A percentile compares a stretch with the other conserved stretches of the same genome.
These are phyloP conservation scores for Rosa chinensis DNA, from an alignment of 306 rosid species.

Conservation along the genomic window DNA sequence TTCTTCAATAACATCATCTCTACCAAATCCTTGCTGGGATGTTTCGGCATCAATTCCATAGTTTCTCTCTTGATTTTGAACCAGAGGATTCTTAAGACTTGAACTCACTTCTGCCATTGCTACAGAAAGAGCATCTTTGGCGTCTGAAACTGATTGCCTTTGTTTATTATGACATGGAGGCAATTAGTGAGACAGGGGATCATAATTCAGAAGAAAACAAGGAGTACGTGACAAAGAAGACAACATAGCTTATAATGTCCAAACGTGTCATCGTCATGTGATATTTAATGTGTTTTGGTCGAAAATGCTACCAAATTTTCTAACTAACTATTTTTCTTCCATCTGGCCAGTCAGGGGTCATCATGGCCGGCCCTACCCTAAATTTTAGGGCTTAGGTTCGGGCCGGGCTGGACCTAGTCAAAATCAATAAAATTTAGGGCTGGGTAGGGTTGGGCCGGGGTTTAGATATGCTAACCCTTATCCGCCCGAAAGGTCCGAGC, in stretches of 20 bases:
- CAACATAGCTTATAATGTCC: not conserved
- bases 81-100: not conserved
- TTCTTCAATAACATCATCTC: constrained; percentile 36
- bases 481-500: too few species aligned
- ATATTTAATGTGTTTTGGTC: not conserved
- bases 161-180: not conserved
- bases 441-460: too few species aligned
- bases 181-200: not conserved
- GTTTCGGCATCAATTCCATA: not conserved
- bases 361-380: too few species aligned
- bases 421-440: too few species aligned
- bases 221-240: not conserved
- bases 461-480: too few species aligned
- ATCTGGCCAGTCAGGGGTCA: not conserved
- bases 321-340: not conserved
- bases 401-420: too few species aligned
- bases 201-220: not conserved
- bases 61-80: not conserved
- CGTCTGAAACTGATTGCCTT: not conserved
- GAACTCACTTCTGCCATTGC: constrained; percentile 19
- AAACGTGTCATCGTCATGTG: not conserved
- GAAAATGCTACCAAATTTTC: not conserved
- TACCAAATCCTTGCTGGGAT: not conserved
- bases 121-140: not conserved
- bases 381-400: too few species aligned